Percentiles rank a stretch among this genome's conserved stretches.
Evolutionary conservation across 371 early-diverging fungal species (phyloP).

Genomic region (Mucor racemosus): DNA sequence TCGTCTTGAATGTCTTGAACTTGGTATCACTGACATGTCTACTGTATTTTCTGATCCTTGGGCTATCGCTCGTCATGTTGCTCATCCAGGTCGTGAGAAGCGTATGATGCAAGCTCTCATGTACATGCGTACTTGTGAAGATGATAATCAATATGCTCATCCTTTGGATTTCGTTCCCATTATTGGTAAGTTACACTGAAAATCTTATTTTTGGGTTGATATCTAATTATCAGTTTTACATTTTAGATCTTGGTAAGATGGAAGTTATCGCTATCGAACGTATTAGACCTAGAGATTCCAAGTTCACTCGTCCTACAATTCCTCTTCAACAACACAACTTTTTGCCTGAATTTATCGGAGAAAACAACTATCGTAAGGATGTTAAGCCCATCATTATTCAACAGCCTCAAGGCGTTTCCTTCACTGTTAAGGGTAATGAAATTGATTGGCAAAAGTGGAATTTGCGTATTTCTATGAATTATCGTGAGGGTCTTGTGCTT

Average conservation of each 20-base stretch:
- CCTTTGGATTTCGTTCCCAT: slow-evolving; percentile 60
- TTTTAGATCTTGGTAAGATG: slow-evolving; percentile 46
- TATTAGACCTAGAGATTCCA: slow-evolving; percentile 50
- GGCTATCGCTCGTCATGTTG: slow-evolving; percentile 56
- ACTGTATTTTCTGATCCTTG: slow-evolving; percentile 54
- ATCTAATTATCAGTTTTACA: not conserved
- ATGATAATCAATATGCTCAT: slow-evolving; percentile 61
- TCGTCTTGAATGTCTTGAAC: slow-evolving; percentile 45
- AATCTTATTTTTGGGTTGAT: not conserved
- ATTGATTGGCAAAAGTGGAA: slow-evolving; percentile 67
- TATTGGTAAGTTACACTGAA: slow-evolving; percentile 37
- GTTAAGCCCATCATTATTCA: slow-evolving; percentile 58
- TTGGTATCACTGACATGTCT: slow-evolving; percentile 57
- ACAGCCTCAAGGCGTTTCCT: slow-evolving; percentile 61
- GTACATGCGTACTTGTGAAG: slow-evolving; percentile 58
- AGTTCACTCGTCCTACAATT: slow-evolving; percentile 54
- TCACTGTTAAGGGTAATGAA: slow-evolving; percentile 53
- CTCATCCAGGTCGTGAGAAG: slow-evolving; percentile 44
- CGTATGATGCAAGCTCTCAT: slow-evolving; percentile 59
- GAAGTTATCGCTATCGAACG: slow-evolving; percentile 52
- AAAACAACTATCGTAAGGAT: slow-evolving; percentile 52
- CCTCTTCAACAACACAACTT: slow-evolving; percentile 54
- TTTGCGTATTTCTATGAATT: slow-evolving; percentile 60
- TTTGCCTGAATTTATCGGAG: slow-evolving; percentile 56
- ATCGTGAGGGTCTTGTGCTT: slow-evolving; percentile 61